Base-by-base conservation (phyloP, 1,139 yeast species). In the Yamadazyma blattariae region DNA sequence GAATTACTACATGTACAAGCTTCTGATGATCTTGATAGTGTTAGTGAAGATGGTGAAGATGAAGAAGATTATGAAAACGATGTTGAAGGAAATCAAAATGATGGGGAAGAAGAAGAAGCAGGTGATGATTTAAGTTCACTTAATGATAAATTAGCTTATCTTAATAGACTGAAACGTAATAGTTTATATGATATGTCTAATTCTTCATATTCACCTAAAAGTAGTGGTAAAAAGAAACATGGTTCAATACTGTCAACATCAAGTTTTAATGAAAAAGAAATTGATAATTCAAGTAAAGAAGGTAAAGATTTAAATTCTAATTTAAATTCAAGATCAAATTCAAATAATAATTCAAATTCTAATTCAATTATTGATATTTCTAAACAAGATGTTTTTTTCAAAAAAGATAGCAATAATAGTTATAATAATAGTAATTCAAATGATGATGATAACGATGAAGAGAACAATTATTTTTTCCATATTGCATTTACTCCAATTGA, bases 401-500 rank as follows among this genome's bases (percentile, higher is more conserved):
- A n/a, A n/a, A n/a, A n/a, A n/a, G n/a, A n/a, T n/a, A n/a, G n/a
- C n/a, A n/a, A n/a, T n/a, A n/a, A n/a, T n/a, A n/a, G n/a, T n/a
- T n/a, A n/a, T n/a, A n/a, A n/a, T n/a, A 6, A n/a, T 14, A 17
- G 19, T 17, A 17, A 17, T 5, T 5, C 7, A 7, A 17, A 5
- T 17, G 19, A 17, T 5, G 7, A 17, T 5, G 19, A 17, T 17
- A n/a, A n/a, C n/a, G 52, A 44, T 11, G 43, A 37, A 19, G 47
- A 42, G 12, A n/a, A 20, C 15, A 43, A 39, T 21, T 36, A 27
- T 27, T 75, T 77, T 46, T 68, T 76, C 44, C 81, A 74, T 46
- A 63, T 78, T 30, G 78, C 82, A 1, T 67, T 74, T 41, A 75
- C 82, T 2, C 82, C 82, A 0, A 46, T 57, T 9, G 82, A 77